Conservation (phyloP, 805 yeast species). For the Wickerhamomyces ciferrii region DNA sequence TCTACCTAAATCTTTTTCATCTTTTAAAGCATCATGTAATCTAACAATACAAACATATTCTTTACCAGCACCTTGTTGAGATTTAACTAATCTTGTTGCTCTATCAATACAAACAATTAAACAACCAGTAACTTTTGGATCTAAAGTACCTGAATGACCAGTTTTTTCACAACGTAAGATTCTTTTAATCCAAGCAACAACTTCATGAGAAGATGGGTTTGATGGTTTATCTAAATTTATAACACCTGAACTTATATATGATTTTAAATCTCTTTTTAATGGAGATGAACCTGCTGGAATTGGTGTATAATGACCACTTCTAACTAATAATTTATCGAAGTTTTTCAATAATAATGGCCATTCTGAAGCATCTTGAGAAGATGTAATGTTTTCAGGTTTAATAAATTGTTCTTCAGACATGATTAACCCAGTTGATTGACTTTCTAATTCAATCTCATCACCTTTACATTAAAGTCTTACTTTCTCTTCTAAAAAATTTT, state of each 20-base stretch:
- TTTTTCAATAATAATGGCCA: slow-evolving; percentile 95
- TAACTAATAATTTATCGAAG: slow-evolving; percentile 88
- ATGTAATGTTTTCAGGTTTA: slow-evolving; percentile 80
- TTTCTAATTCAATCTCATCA: background rate
- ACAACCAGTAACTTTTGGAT: slow-evolving; percentile 98
- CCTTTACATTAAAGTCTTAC: background rate
- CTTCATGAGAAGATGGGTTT: slow-evolving; percentile 98
- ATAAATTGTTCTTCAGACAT: slow-evolving; percentile 70
- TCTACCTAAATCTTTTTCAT: slow-evolving; percentile 84
- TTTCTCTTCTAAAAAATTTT: background rate
- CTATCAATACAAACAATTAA: slow-evolving; percentile 96
- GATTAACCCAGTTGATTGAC: too few relatives aligned
- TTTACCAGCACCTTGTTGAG: slow-evolving; percentile 99
- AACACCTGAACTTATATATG: slow-evolving; percentile 90
- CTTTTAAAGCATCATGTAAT: slow-evolving; percentile 88
- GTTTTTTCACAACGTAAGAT: slow-evolving; percentile 94
- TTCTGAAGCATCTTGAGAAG: slow-evolving; percentile 81
- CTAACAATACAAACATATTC: slow-evolving; percentile 98
- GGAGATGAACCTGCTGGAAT: slow-evolving; percentile 96
- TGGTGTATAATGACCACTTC: slow-evolving; percentile 97
- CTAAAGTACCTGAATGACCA: slow-evolving; percentile 98
- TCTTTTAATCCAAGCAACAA: slow-evolving; percentile 98
- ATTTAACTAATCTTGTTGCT: slow-evolving; percentile 96
- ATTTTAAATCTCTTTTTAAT: slow-evolving; percentile 85
- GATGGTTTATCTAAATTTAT: slow-evolving; percentile 97